Conservation (phyloP, 768 basidiomycete genomes). For the Rossbeevera mucosa region DNA sequence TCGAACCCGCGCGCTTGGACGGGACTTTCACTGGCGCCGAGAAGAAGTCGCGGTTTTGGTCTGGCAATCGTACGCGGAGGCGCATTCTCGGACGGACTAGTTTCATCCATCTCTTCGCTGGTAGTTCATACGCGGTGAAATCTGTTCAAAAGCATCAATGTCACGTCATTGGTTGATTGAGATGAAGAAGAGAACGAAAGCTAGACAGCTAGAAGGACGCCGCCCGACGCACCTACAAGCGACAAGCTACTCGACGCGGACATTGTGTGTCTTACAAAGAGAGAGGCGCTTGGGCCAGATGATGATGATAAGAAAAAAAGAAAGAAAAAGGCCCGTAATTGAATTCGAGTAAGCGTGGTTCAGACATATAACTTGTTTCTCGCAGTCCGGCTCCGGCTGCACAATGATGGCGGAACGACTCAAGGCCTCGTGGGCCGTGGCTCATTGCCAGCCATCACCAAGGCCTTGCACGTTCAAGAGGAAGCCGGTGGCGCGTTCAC, state of each 20-base stretch:
- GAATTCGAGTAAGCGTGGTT: background rate
- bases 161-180: background rate
- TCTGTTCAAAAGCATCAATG: constrained; percentile 4
- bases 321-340: background rate
- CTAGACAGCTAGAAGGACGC: background rate
- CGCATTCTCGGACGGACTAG: constrained; percentile 22
- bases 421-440: background rate
- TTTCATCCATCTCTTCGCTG: constrained; percentile 17
- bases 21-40: constrained; percentile 13
- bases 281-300: background rate
- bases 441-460: background rate
- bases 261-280: background rate
- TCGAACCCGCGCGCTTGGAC: background rate
- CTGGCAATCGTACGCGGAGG: constrained; percentile 12
- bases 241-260: constrained; percentile 12
- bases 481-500: background rate
- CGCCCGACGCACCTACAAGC: constrained; percentile 15
- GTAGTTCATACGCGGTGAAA: constrained; percentile 23
- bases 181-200: background rate
- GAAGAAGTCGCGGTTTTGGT: constrained; percentile 8
- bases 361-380: constrained; percentile 5
- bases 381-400: constrained; percentile 15
- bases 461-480: background rate
- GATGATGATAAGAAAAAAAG: background rate
- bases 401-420: background rate